Conservation (phyloP, 2,329 filamentous ascomycete species). For the Nakataea oryzae region DNA sequence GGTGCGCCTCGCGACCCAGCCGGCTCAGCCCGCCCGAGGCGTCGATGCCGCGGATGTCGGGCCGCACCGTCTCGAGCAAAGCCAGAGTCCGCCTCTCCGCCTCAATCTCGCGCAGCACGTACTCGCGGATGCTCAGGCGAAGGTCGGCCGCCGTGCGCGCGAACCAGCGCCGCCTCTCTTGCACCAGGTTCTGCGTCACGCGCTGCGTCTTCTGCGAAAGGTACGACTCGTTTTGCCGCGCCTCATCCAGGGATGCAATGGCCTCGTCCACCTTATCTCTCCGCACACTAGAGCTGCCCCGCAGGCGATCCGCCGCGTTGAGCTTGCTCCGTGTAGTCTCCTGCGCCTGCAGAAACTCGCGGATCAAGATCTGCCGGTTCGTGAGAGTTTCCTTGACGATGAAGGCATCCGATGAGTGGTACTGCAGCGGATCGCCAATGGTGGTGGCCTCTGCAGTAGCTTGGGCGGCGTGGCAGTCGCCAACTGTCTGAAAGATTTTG, state of each 20-base stretch:
- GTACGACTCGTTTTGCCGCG: slow-evolving; percentile 68
- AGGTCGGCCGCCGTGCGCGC: slow-evolving; percentile 76
- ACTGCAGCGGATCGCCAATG: slow-evolving; percentile 84
- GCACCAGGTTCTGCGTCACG: slow-evolving; percentile 79
- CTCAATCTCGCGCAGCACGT: slow-evolving; percentile 89
- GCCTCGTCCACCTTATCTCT: slow-evolving; percentile 97
- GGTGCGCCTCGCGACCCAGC: slow-evolving; percentile 80
- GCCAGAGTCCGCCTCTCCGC: slow-evolving; percentile 85
- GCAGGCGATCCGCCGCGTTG: slow-evolving; percentile 78
- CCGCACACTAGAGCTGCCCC: slow-evolving; percentile 75
- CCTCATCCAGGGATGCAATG: slow-evolving; percentile 83
- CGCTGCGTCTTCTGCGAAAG: slow-evolving; percentile 77
- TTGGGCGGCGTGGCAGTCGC: slow-evolving; percentile 92
- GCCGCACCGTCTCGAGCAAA: slow-evolving; percentile 84
- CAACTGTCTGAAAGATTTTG: slow-evolving; percentile 83
- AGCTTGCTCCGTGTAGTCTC: slow-evolving; percentile 74
- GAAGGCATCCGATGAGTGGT: slow-evolving; percentile 91
- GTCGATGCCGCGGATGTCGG: slow-evolving; percentile 90
- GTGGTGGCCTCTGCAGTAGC: slow-evolving; percentile 94
- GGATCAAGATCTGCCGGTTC: slow-evolving; percentile 91
- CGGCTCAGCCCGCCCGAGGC: slow-evolving; percentile 80
- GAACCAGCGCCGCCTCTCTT: slow-evolving; percentile 89
- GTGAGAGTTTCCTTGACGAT: slow-evolving; percentile 98
- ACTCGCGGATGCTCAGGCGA: slow-evolving; percentile 75
- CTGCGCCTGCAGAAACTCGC: slow-evolving; percentile 86